Evolutionary conservation across 2,329 filamentous ascomycete genomes (phyloP), one percentile per base, ranked within the genome.

Genomic region (Fusarium pseudograminearum): DNA sequence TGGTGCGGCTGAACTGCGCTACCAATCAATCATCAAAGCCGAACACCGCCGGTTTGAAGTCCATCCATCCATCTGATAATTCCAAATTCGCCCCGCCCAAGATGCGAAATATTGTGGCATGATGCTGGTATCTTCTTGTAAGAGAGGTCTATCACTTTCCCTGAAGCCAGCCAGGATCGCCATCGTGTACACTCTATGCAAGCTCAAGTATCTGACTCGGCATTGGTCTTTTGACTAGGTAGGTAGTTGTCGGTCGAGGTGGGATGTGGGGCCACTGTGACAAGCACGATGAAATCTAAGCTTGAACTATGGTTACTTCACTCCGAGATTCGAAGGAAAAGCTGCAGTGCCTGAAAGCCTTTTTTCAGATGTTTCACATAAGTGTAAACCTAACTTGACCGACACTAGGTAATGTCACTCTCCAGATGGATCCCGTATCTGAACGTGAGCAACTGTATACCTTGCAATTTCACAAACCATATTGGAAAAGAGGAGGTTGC

Each of bases 1-100:
- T 44, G 30, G 57, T 54, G 65, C 52, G 52, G 57, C 64, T 68
- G 64, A 63, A 58, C 16, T 36, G 42, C 36, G 42, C 36, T 54
- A 20, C 28, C 66, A 57, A 36, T 51, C 66, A 57, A 36, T 51
- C 51, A 66, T 47, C 34, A 30, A 10, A 24, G 34, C 42, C 36
- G 33, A 55, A 26, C 34, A 30, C 46, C 24, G 41, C 59, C 40
- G 40, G 55, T 41, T 30, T n/a, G n/a, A 14, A 41, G 22, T 28
- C 20, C 20, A 36, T 46, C 18, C 30, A 26, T 56, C n/a, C 26
- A 45, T 57, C 28, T 58, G 20, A 34, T n/a, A 41, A 54, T 61
- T 42, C 41, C 22, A 69, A 65, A 54, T 68, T 66, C 50, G n/a
- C 38, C 54, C 69, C 46, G 4, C 36, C 52, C 11, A 5, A 15